Conservation (phyloP, 177 flowering plant species). For the Tripterygium wilfordii region DNA sequence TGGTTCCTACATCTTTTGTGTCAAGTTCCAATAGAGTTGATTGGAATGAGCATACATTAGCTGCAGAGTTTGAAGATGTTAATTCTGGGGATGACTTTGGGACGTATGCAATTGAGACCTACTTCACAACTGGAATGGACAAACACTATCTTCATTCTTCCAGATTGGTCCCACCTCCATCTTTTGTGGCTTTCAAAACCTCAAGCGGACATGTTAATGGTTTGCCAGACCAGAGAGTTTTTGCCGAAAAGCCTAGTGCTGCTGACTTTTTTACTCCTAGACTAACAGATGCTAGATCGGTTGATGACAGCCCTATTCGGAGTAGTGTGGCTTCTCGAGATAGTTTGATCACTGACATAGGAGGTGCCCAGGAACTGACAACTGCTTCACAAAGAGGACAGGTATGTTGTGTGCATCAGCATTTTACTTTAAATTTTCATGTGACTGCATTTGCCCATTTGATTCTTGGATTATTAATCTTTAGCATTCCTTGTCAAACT, state of each 20-base stretch:
- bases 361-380: conserved; percentile 7
- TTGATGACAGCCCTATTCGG: conserved; percentile 5
- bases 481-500: too few relatives aligned
- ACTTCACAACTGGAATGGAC: too few relatives aligned
- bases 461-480: too few relatives aligned
- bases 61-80: conserved; percentile 42
- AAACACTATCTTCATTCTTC: too few relatives aligned
- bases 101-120: too few relatives aligned
- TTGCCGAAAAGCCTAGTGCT: conserved; percentile 16
- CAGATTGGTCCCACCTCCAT: too few relatives aligned
- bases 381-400: conserved; percentile 12
- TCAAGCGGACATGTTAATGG: conserved; percentile 10
- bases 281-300: conserved; percentile 21
- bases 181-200: conserved; percentile 16
- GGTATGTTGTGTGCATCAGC: conserved; percentile 18
- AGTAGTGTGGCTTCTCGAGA: conserved; percentile 12
- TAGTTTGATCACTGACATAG: conserved; percentile 15
- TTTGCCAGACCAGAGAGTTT: conserved; percentile 15
- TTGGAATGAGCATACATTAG: conserved; percentile 33
- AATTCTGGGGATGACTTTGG: conserved; percentile 38
- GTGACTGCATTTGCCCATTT: too few relatives aligned
- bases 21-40: conserved; percentile 38
- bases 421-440: not conserved
- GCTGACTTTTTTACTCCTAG: conserved; percentile 20
- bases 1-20: conserved; percentile 37